Evolutionary conservation across 352 stramenopile genomes (phyloP).

Genomic region (Peronosclerospora sorghi): DNA sequence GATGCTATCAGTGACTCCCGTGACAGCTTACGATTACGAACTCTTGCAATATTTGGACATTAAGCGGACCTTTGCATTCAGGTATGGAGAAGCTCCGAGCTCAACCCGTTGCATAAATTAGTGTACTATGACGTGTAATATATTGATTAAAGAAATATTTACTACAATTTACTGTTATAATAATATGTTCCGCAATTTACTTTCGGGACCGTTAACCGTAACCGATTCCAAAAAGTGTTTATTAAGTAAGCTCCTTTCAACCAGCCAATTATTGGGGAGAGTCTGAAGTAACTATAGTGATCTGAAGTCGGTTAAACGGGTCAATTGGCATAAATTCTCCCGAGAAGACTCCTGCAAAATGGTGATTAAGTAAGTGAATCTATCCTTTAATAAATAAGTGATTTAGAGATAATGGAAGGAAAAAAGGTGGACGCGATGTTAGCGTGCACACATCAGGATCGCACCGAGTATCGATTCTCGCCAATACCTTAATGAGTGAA

Average conservation of each 20-base stretch:
- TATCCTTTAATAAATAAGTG: not conserved
- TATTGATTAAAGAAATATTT: no score
- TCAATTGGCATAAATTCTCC: constrained; percentile 84
- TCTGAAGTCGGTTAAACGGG: constrained; percentile 19
- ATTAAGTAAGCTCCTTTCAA: constrained; percentile 51
- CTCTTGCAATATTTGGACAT: no score
- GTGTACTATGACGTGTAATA: no score
- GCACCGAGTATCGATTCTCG: no score
- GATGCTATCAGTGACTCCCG: no score
- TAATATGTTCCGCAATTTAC: no score
- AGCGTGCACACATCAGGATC: constrained; percentile 1
- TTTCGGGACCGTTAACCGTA: constrained; percentile 16
- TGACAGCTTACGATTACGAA: no score
- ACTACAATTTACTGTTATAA: no score
- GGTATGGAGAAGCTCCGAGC: no score
- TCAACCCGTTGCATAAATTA: no score
- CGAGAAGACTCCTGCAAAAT: constrained; percentile 84
- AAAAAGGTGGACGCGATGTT: not conserved
- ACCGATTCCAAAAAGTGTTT: constrained; percentile 6
- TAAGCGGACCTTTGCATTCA: no score
- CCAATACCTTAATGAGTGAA: no score
- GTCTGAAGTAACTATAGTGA: constrained; percentile 38
- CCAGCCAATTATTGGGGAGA: constrained; percentile 52
- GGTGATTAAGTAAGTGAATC: constrained; percentile 82
- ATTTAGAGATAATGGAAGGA: not conserved